Percentiles rank a stretch among this genome's conserved stretches.
Evolutionary conservation across 164 flowering plant species (phyloP).

Genomic region (Piper longum): DNA sequence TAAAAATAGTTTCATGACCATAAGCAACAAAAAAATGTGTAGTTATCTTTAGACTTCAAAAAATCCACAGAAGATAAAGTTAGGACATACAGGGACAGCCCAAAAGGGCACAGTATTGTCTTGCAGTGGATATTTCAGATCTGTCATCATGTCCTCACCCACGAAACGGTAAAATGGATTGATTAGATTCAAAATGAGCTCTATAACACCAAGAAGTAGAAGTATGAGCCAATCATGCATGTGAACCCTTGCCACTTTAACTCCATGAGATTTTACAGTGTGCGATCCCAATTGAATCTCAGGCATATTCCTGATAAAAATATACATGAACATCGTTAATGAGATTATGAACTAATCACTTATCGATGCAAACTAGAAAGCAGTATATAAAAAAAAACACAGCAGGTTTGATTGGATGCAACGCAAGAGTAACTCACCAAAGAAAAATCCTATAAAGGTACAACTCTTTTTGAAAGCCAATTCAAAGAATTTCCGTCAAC

Average conservation of each 20-base stretch:
- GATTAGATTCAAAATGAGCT: conserved; percentile 27
- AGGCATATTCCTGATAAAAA: conserved; percentile 8
- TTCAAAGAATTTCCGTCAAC: too few species aligned
- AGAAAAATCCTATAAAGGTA: too few species aligned
- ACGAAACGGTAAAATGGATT: conserved; percentile 76
- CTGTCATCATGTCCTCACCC: conserved; percentile 71
- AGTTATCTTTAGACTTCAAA: not conserved
- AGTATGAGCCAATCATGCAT: conserved; percentile 75
- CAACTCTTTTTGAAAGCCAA: too few species aligned
- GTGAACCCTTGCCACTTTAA: conserved; percentile 17
- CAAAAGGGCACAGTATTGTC: conserved; percentile 64
- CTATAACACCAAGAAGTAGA: conserved; percentile 47
- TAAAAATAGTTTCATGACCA: not conserved
- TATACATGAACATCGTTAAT: conserved; percentile 1
- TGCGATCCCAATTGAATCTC: conserved; percentile 17
- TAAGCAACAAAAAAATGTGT: not conserved
- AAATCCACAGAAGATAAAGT: not conserved
- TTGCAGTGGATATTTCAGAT: conserved; percentile 64
- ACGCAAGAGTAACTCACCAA: too few species aligned
- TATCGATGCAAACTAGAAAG: not conserved
- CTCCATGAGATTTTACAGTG: conserved; percentile 45
- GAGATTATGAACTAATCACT: not conserved
- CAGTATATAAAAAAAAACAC: too few species aligned
- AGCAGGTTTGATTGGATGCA: too few species aligned
- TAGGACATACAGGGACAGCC: conserved; percentile 76